phyloP scores from a whole-genome alignment of 148 eudicot genomes.

The Rhododendron henanense region DNA sequence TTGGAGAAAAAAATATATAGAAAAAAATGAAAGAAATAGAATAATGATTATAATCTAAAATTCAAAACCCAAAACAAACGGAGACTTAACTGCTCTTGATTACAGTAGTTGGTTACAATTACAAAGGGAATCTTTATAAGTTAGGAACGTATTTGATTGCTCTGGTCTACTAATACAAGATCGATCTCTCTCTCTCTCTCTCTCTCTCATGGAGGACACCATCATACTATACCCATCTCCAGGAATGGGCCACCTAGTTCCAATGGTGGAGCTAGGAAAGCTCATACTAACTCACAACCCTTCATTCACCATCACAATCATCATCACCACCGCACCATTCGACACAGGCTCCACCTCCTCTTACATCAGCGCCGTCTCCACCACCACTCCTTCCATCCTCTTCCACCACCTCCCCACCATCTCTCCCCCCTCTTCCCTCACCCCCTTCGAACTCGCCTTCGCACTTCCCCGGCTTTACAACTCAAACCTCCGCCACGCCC shows the following conservation, averaged over 20 bases:
- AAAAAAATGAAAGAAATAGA: no score
- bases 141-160: no score
- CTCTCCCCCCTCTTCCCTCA: background rate
- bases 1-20: fast-evolving
- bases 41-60: no score
- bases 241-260: constrained; percentile 24
- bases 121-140: no score
- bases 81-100: no score
- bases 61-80: no score
- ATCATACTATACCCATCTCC: constrained; percentile 24
- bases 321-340: constrained; percentile 12
- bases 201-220: background rate
- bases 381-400: constrained; percentile 26
- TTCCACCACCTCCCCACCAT: constrained; percentile 29
- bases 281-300: constrained; percentile 25
- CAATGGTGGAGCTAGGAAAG: constrained; percentile 33
- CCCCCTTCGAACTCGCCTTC: constrained; percentile 4
- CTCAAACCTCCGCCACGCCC: constrained; percentile 13
- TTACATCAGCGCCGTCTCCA: constrained; percentile 18
- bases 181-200: background rate
- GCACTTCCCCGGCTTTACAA: constrained; percentile 16
- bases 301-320: constrained; percentile 19
- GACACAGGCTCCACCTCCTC: constrained; percentile 19
- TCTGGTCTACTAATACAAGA: no score
- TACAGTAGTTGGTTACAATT: no score